Percentiles rank a stretch among this genome's conserved stretches.
Conservation (phyloP, 495 filamentous ascomycete genomes). For the Penicillium verhagenii region DNA sequence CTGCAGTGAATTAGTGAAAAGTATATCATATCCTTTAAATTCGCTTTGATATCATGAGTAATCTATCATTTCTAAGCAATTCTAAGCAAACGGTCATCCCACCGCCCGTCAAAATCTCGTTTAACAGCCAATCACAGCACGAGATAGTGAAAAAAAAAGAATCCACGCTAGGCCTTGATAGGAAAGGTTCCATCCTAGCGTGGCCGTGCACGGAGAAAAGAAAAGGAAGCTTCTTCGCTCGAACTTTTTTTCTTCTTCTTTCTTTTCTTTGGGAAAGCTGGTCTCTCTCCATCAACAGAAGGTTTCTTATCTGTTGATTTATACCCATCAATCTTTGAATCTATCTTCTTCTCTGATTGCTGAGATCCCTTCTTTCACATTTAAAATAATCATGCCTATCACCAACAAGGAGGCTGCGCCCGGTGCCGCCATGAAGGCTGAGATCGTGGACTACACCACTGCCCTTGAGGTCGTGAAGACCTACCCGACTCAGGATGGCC, state of each 20-base stretch:
- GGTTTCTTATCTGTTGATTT: conserved; percentile 50
- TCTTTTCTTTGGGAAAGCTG: conserved; percentile 57
- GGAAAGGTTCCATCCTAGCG: conserved; percentile 14
- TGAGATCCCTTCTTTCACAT: conserved; percentile 25
- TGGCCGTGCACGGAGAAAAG: conserved; percentile 26
- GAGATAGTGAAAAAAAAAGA: not conserved
- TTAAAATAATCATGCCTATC: conserved; percentile 63
- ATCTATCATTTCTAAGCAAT: not conserved
- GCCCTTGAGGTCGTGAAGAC: conserved; percentile 75
- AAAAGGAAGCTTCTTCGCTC: conserved; percentile 39
- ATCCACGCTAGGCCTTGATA: conserved; percentile 20
- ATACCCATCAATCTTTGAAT: conserved; percentile 11
- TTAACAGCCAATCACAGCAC: conserved; percentile 33
- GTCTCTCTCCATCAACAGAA: conserved; percentile 54
- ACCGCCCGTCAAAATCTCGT: conserved; percentile 25
- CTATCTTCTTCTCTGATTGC: conserved; percentile 6
- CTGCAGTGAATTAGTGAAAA: too few relatives aligned
- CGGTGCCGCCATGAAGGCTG: conserved; percentile 44
- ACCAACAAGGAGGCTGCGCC: conserved; percentile 59
- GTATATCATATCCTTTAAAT: too few relatives aligned
- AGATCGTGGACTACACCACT: conserved; percentile 55
- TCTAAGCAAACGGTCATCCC: not conserved
- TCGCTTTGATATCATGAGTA: too few relatives aligned
- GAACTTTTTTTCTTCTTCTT: conserved; percentile 47
- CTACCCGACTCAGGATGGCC: conserved; percentile 75